Evolutionary conservation across 2,329 filamentous ascomycete genomes (phyloP).

Genomic region (Neurospora crassa): DNA sequence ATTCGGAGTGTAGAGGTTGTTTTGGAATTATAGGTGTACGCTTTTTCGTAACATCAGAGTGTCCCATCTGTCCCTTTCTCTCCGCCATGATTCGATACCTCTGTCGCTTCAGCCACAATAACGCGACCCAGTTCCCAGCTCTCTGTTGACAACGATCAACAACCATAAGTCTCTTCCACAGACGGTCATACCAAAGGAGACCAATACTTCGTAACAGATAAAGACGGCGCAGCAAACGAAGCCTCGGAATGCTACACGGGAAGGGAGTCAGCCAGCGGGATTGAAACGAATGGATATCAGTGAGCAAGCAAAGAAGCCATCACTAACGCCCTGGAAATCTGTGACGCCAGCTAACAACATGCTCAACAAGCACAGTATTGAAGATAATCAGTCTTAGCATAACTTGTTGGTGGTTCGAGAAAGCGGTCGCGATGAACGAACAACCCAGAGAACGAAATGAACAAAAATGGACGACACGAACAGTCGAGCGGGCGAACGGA

Average conservation of each 20-base stretch:
- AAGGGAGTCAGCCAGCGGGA: background rate
- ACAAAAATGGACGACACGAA: background rate
- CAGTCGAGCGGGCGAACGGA: background rate
- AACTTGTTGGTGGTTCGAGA: background rate
- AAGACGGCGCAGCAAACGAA: background rate
- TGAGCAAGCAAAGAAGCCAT: background rate
- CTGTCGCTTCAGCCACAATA: background rate
- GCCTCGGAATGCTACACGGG: background rate
- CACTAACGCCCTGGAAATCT: background rate
- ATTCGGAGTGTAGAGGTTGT: background rate
- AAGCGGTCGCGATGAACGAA: background rate
- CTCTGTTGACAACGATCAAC: background rate
- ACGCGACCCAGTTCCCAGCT: background rate
- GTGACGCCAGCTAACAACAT: background rate
- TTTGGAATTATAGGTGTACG: background rate
- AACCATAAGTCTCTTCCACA: background rate
- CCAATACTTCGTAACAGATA: background rate
- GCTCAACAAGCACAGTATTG: background rate
- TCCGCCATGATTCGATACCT: background rate
- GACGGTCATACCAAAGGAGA: background rate
- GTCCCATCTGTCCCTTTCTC: background rate
- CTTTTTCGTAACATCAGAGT: background rate
- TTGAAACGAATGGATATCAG: background rate
- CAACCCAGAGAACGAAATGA: background rate
- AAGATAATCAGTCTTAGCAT: background rate